Conservation (phyloP, 345 rosid genomes). For the Boechera stricta region DNA sequence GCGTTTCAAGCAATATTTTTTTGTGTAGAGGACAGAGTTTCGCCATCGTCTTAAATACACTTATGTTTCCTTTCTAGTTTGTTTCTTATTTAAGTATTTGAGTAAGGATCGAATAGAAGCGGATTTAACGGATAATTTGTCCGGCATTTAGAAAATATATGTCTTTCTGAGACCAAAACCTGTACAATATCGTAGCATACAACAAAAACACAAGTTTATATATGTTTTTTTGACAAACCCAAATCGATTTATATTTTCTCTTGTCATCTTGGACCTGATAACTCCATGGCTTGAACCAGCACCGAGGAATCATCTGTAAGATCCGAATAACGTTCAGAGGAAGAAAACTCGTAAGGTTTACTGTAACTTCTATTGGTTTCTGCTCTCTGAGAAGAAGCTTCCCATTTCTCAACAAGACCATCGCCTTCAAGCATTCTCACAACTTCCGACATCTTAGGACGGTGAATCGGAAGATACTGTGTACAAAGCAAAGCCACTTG, state of each 20-base stretch:
- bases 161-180: conserved; percentile 19
- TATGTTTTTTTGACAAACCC: conserved; percentile 27
- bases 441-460: conserved; percentile 97
- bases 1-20: no score
- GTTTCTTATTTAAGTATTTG: no score
- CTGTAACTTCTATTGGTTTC: conserved; percentile 49
- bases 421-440: conserved; percentile 97
- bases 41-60: no score
- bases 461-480: conserved; percentile 74
- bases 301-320: conserved; percentile 85
- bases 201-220: conserved; percentile 19
- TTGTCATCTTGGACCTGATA: conserved; percentile 91
- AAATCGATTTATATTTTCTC: background rate
- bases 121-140: background rate
- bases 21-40: no score
- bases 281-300: conserved; percentile 88
- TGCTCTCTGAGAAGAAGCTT: conserved; percentile 90
- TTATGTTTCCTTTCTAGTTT: no score
- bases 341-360: conserved; percentile 71
- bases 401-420: conserved; percentile 96
- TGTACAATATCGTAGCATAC: conserved; percentile 15
- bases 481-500: conserved; percentile 88
- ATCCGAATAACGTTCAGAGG: conserved; percentile 82
- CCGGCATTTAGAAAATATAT: background rate
- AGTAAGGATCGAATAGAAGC: background rate